Base-by-base conservation (phyloP, 371 early-diverging fungal species). In the Apophysomyces sp. region DNA sequence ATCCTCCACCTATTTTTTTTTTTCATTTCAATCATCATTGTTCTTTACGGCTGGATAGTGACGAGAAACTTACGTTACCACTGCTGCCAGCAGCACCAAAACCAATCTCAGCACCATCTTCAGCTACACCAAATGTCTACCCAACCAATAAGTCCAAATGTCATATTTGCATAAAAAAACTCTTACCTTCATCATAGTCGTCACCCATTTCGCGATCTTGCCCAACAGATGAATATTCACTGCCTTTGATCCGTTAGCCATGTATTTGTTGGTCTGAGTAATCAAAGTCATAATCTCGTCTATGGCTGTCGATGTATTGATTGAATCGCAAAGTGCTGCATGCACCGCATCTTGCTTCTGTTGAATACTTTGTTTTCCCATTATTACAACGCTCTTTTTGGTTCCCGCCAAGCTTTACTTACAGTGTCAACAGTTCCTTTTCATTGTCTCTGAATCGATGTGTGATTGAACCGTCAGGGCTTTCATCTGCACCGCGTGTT, bases 251-350 rank as follows among this genome's bases (percentile, higher is more conserved):
- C 82, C 78, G 26, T 61, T 64, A 51, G 81, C 71, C 71, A 92
- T 70, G 69, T 98, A 98, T 15, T 88, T 83, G 79, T 98, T 98
- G 44, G 94, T 80, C 32, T 83, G 76, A 34, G 83, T 81, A 60
- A 99, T 88, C 30, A 98, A 76, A 9, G 90, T 91, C 66, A 91
- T 81, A 26, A 99, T 76, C 60, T 88, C 91, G 24, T 80, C 74
- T 80, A 99, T 86, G 6, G 89, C 98, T 6, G 65, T 59, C 5
- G 96, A 90, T 15, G 98, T 99, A 72, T 99, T 91, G 75, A 99
- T 92, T 31, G 94, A 94, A 70, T 99, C 98, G 78, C 92, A 91
- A 53, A 99, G 87, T 15, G 98, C 94, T 4, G 74, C 85, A 69
- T 98, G 96, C 26, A 97, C 88, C 40, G 73, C 79, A 44, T 65